Conservation (phyloP, 257 asterid genomes). For the Solanum commersonii region DNA sequence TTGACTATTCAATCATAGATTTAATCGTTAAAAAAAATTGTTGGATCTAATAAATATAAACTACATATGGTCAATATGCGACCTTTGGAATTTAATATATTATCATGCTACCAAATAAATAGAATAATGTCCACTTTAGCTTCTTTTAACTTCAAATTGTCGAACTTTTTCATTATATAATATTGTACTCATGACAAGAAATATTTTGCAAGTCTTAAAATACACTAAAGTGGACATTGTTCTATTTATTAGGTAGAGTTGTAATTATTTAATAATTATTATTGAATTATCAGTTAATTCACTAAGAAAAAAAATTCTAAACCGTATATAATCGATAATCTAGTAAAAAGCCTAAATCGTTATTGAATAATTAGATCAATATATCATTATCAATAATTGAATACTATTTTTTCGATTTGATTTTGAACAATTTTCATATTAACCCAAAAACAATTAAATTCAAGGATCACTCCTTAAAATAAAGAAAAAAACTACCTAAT, state of each 20-base stretch:
- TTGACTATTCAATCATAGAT: no score
- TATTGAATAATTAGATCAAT: not conserved
- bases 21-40: not conserved
- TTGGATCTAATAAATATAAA: not conserved
- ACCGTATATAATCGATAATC: no score
- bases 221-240: not conserved
- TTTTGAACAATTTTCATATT: not conserved
- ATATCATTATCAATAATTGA: no score
- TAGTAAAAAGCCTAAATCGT: no score
- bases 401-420: no score
- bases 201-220: not conserved
- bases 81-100: not conserved
- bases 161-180: not conserved
- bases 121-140: not conserved
- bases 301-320: no score
- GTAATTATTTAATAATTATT: no score
- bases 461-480: not conserved
- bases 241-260: not conserved
- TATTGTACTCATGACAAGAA: not conserved
- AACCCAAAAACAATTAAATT: not conserved
- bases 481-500: conserved; percentile 10
- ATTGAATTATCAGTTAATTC: no score
- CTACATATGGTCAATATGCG: not conserved
- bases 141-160: not conserved
- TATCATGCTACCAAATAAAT: not conserved